Conservation (phyloP, 2,329 filamentous ascomycete genomes). For the Thielaviopsis musarum region DNA sequence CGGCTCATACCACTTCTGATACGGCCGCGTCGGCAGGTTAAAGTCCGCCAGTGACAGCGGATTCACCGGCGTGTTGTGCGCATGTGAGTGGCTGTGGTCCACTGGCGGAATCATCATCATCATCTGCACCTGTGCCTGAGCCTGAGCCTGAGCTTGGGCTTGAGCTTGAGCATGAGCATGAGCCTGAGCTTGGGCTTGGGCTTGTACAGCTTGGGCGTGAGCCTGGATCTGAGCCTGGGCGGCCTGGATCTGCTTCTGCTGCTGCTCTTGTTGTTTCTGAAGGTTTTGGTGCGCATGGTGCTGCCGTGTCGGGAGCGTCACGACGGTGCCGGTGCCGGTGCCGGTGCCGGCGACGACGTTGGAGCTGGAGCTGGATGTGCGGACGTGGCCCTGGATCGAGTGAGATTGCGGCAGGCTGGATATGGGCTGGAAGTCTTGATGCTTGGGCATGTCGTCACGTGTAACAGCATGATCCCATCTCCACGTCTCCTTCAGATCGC, state of each 20-base stretch:
- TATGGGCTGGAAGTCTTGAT: background rate
- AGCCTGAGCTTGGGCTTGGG: constrained; percentile 1
- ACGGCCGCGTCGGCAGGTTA: constrained; percentile 60
- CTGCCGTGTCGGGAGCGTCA: constrained; percentile 7
- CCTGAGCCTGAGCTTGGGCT: constrained; percentile 8
- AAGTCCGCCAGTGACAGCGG: constrained; percentile 64
- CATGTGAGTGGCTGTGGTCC: background rate
- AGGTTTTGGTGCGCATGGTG: constrained; percentile 5
- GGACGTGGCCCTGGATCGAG: background rate
- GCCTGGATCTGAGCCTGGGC: constrained; percentile 12
- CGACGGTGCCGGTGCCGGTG: background rate
- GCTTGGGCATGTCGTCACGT: background rate
- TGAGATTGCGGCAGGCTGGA: background rate
- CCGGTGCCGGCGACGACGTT: background rate
- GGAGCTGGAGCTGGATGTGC: background rate
- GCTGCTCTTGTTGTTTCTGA: constrained; percentile 11
- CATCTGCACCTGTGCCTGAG: constrained; percentile 8
- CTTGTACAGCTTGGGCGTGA: constrained; percentile 5
- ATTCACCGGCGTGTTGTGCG: constrained; percentile 33
- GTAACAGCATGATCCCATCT: constrained; percentile 38
- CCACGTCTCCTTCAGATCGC: constrained; percentile 61
- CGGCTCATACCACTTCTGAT: constrained; percentile 64
- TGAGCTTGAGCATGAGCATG: background rate
- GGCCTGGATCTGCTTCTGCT: constrained; percentile 10
- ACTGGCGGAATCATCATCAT: constrained; percentile 1